Evolutionary conservation across 2,329 filamentous ascomycete genomes (phyloP).

Genomic region (Colletotrichum cuscutae): DNA sequence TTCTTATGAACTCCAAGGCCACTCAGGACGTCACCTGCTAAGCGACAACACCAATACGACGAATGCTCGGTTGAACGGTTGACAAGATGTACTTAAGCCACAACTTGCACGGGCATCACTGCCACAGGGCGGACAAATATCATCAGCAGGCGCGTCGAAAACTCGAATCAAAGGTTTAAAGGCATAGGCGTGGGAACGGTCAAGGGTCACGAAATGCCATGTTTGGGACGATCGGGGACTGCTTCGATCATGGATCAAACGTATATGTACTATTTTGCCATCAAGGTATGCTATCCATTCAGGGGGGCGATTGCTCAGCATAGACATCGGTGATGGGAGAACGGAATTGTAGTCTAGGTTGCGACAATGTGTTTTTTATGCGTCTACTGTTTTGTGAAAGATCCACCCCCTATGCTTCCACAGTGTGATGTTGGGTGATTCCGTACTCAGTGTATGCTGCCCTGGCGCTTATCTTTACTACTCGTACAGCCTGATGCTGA

Average conservation of each 20-base stretch:
- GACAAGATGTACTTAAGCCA: constrained; percentile 49
- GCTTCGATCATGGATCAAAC: constrained; percentile 40
- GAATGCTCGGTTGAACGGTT: constrained; percentile 41
- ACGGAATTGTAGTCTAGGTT: constrained; percentile 55
- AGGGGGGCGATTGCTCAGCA: constrained; percentile 53
- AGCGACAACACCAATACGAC: constrained; percentile 40
- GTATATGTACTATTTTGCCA: constrained; percentile 64
- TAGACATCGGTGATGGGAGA: constrained; percentile 54
- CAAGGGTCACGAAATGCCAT: constrained; percentile 33
- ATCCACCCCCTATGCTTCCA: background rate
- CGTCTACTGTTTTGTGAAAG: background rate
- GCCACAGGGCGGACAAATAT: constrained; percentile 38
- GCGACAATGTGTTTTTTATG: constrained; percentile 40
- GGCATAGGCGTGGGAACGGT: constrained; percentile 38
- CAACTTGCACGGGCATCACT: constrained; percentile 35
- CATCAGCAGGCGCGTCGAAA: constrained; percentile 35
- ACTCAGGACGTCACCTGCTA: constrained; percentile 72
- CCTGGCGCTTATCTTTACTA: background rate
- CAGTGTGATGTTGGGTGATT: background rate
- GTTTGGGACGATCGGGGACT: constrained; percentile 38
- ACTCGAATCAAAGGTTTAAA: constrained; percentile 37
- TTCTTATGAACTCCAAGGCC: constrained; percentile 99
- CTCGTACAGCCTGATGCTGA: background rate
- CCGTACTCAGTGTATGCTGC: background rate
- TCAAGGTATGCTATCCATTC: constrained; percentile 50